Evolutionary conservation across 805 yeast species (phyloP).

Genomic region (Citeromyces matritensis): DNA sequence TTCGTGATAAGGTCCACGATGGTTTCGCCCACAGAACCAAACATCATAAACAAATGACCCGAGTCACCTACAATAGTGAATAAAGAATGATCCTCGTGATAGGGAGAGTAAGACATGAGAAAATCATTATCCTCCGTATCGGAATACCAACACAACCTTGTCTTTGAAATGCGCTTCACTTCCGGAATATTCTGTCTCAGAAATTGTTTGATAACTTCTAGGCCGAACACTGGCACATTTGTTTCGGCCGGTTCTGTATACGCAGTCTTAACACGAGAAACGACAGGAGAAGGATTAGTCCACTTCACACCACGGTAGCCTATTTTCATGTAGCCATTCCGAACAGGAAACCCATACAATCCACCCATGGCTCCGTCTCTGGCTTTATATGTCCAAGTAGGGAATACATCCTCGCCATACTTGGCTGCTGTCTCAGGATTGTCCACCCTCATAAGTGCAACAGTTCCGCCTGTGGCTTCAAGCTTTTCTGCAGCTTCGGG

Average conservation of each 20-base stretch:
- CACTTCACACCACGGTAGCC: constrained; percentile 16
- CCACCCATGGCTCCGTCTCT: constrained; percentile 15
- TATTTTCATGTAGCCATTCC: constrained; percentile 12
- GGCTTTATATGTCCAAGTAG: constrained; percentile 14
- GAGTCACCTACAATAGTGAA: constrained; percentile 21
- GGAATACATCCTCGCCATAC: constrained; percentile 9
- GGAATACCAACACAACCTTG: constrained; percentile 19
- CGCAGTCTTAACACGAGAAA: constrained; percentile 13
- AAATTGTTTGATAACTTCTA: constrained; percentile 10
- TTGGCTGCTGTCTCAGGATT: constrained; percentile 7
- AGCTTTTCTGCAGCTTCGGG: constrained; percentile 13
- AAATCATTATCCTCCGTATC: constrained; percentile 19
- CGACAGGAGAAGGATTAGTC: constrained; percentile 10
- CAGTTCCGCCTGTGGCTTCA: constrained; percentile 16
- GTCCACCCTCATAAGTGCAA: constrained; percentile 10
- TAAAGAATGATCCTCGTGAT: constrained; percentile 11
- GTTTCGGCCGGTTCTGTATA: constrained; percentile 10
- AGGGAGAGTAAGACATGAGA: constrained; percentile 17
- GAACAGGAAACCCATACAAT: constrained; percentile 14
- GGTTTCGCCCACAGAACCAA: constrained; percentile 17
- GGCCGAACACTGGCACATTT: constrained; percentile 13
- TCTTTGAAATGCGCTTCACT: constrained; percentile 8
- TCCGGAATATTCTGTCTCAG: constrained; percentile 12
- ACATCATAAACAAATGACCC: constrained; percentile 21
- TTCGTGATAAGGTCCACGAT: constrained; percentile 7